These are phyloP conservation scores for Brassica juncea DNA, from an alignment of 345 rosid genomes.

Conservation along the genomic window DNA sequence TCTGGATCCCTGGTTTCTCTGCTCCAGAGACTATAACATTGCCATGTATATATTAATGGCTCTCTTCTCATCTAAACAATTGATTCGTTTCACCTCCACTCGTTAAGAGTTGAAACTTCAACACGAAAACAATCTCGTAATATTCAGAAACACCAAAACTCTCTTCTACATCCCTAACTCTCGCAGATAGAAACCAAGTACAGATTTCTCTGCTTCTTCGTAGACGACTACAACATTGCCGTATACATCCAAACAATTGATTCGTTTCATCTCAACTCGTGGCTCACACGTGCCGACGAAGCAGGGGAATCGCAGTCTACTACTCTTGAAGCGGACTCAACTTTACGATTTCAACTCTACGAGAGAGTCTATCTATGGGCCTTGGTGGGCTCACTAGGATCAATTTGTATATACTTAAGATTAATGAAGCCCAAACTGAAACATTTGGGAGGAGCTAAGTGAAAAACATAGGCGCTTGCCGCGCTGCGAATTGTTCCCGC, in stretches of 20 bases:
- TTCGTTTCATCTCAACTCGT: neutral
- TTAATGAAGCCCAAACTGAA: neutral
- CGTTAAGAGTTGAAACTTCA: neutral
- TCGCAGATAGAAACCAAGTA: neutral
- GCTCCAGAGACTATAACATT: no score
- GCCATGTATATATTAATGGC: no score
- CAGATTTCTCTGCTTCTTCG: no score
- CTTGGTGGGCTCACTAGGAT: neutral
- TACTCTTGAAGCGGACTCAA: neutral
- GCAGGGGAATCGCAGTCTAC: neutral
- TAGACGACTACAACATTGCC: no score
- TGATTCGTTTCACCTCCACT: neutral
- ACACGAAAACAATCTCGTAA: neutral
- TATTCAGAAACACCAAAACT: neutral
- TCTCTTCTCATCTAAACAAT: neutral
- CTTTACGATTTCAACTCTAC: neutral
- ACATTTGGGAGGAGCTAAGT: neutral
- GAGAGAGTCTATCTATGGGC: neutral
- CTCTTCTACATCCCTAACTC: neutral
- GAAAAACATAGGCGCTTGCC: neutral
- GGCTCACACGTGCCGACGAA: no score
- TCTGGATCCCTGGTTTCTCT: no score
- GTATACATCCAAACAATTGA: neutral
- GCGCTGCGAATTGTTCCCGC: conserved; percentile 19
- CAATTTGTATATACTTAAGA: neutral